These are phyloP conservation scores for Paraphoma sp. DNA, from an alignment of 2,329 filamentous ascomycete species.

Conservation along the genomic window DNA sequence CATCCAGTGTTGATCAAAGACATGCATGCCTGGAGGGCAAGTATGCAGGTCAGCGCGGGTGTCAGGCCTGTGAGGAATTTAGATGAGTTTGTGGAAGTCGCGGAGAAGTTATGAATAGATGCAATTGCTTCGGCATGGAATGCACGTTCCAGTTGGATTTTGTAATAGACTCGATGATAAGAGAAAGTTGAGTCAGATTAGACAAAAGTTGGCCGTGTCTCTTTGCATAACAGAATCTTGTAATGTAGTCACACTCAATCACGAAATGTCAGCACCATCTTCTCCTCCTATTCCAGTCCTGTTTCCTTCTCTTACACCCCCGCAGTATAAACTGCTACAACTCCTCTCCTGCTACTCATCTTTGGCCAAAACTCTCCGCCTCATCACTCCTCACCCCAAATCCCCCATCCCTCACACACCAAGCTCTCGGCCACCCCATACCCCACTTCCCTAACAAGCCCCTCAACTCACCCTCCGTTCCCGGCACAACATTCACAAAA, in stretches of 20 bases:
- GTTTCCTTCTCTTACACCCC: no score
- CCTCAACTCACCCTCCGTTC: conserved; percentile 37
- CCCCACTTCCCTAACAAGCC: conserved; percentile 42
- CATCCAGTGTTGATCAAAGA: conserved; percentile 72
- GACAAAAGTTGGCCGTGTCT: no score
- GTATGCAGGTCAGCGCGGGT: conserved; percentile 74
- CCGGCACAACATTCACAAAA: conserved; percentile 49
- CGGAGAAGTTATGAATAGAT: conserved; percentile 25
- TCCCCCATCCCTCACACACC: conserved; percentile 13
- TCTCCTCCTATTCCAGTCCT: no score
- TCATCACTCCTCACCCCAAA: conserved; percentile 7
- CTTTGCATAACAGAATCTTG: no score
- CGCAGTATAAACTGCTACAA: no score
- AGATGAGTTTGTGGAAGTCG: conserved; percentile 79
- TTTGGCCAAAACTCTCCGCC: neutral
- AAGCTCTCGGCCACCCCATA: conserved; percentile 33
- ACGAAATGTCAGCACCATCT: no score
- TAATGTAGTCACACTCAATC: no score
- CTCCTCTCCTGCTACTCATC: neutral
- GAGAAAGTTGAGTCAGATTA: no score
- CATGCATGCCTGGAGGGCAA: conserved; percentile 80
- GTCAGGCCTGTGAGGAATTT: conserved; percentile 76
- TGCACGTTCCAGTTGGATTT: no score
- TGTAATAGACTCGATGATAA: no score
- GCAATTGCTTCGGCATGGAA: no score